phyloP scores from a whole-genome alignment of 2,329 filamentous ascomycete species.

The Karstenula rhodostoma region DNA sequence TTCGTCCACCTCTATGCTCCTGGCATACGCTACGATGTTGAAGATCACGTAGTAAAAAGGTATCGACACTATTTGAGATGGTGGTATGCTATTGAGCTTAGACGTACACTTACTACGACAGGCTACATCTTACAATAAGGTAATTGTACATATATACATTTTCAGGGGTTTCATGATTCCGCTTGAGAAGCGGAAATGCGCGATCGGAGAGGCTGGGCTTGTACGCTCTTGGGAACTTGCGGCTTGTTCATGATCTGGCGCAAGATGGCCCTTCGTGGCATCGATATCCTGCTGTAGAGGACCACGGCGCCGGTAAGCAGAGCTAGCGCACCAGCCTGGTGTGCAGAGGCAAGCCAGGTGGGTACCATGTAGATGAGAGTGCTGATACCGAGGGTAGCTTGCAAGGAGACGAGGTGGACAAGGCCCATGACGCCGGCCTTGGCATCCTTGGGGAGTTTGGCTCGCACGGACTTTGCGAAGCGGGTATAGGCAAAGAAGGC shows the following conservation, averaged over 20 bases:
- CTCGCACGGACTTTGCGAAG: conserved; percentile 70
- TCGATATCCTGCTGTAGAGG: conserved; percentile 66
- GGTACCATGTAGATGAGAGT: conserved; percentile 96
- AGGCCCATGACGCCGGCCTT: conserved; percentile 80
- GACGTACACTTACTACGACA: conserved; percentile 7
- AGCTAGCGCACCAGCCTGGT: conserved; percentile 89
- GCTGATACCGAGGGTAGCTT: conserved; percentile 85
- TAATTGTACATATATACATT: conserved; percentile 3
- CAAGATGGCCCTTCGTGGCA: conserved; percentile 44
- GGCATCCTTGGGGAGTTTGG: conserved; percentile 63
- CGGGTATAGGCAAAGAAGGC: conserved; percentile 83
- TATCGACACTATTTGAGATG: not conserved
- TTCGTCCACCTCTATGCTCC: too few species aligned
- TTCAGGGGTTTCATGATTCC: not conserved
- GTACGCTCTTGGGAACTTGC: conserved; percentile 22
- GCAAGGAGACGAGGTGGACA: conserved; percentile 81
- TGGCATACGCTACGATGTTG: too few species aligned
- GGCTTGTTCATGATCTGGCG: conserved; percentile 38
- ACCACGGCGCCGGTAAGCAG: conserved; percentile 84
- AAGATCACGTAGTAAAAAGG: too few species aligned
- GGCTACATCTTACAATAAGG: not conserved
- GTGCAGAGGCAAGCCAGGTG: conserved; percentile 82
- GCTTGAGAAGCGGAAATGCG: conserved; percentile 1
- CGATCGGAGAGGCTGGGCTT: conserved; percentile 28
- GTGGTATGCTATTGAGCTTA: conserved; percentile 5